phyloP scores from a whole-genome alignment of 129 eudicot genomes.

The Artemisia annua region DNA sequence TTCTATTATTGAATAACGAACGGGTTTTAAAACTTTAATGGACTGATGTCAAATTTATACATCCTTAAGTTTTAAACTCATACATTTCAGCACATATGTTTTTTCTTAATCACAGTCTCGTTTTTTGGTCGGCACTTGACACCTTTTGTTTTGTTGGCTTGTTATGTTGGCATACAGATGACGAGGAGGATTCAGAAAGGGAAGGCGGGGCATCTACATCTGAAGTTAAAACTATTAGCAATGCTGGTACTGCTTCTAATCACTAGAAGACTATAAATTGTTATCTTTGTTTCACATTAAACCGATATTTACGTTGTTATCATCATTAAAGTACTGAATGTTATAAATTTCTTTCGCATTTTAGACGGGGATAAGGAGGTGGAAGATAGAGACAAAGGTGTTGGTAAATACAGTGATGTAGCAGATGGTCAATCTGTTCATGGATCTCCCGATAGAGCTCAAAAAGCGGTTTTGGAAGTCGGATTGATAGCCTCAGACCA shows the following conservation, averaged over 20 bases:
- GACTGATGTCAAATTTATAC: slow-evolving; percentile 2
- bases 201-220: slow-evolving; percentile 9
- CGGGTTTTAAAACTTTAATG: not conserved
- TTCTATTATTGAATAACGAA: not conserved
- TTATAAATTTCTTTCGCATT: not conserved
- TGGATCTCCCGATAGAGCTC: not conserved
- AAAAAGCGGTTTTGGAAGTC: not conserved
- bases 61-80: slow-evolving; percentile 3
- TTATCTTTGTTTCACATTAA: slow-evolving; percentile 28
- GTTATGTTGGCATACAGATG: slow-evolving; percentile 3
- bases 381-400: not conserved
- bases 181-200: slow-evolving; percentile 5
- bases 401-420: not conserved
- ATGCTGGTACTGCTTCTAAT: slow-evolving; percentile 11
- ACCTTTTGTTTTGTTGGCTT: slow-evolving; percentile 9
- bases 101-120: slow-evolving; percentile 5
- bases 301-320: slow-evolving; percentile 7
- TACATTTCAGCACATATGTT: slow-evolving; percentile 6
- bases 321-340: not conserved
- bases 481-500: slow-evolving; percentile 5
- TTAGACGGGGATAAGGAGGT: slow-evolving; percentile 21
- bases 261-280: slow-evolving; percentile 9
- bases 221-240: slow-evolving; percentile 13
- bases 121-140: slow-evolving; percentile 12
- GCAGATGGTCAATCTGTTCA: slow-evolving; percentile 2